Evolutionary conservation across 257 asterid genomes (phyloP).

Genomic region (Nicotiana tomentosiformis): DNA sequence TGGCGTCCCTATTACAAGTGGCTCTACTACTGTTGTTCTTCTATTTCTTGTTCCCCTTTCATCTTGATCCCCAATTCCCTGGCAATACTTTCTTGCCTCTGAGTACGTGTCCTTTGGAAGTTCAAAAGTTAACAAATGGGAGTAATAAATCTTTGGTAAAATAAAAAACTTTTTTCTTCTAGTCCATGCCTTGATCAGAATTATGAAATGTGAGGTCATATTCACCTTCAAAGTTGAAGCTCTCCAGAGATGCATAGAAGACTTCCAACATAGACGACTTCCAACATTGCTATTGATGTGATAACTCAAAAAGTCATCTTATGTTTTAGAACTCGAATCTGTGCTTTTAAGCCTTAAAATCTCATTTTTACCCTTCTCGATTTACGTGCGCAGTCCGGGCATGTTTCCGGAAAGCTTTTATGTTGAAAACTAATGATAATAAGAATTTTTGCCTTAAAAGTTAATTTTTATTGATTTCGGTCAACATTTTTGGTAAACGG

Average conservation of each 20-base stretch:
- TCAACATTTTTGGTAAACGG: no score
- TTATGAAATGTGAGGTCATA: background rate
- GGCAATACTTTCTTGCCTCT: background rate
- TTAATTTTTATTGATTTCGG: no score
- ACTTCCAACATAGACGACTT: no score
- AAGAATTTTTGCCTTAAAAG: no score
- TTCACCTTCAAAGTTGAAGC: background rate
- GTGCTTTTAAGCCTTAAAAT: no score
- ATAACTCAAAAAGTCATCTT: no score
- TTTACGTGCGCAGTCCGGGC: no score
- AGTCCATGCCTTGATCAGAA: background rate
- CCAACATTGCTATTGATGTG: background rate
- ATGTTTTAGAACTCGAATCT: no score
- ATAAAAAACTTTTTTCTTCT: background rate
- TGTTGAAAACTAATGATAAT: no score
- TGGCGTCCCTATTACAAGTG: background rate
- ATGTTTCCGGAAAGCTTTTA: no score
- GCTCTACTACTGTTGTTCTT: background rate
- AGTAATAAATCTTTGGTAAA: background rate
- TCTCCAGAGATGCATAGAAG: background rate
- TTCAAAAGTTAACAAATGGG: background rate
- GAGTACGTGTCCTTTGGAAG: background rate
- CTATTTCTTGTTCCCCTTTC: background rate
- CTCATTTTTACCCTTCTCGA: no score
- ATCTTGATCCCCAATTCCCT: background rate